Conservation (phyloP, 129 eudicot species). For the Mikania micrantha region DNA sequence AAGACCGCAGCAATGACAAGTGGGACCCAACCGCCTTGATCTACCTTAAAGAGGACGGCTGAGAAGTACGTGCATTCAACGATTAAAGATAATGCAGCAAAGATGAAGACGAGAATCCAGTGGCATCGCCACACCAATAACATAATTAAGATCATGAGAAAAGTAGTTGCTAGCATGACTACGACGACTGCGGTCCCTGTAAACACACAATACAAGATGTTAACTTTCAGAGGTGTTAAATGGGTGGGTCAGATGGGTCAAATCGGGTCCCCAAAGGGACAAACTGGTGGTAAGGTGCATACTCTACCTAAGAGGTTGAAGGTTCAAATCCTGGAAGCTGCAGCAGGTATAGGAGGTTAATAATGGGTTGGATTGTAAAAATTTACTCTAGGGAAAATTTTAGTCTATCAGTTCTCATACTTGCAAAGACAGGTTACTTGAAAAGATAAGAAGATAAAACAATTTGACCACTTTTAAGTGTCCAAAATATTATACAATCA, state of each 20-base stretch:
- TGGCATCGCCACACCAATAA: conserved; percentile 91
- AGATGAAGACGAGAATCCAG: conserved; percentile 72
- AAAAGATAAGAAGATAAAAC: too few species aligned
- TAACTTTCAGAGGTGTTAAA: not conserved
- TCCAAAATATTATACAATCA: too few species aligned
- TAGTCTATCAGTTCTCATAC: too few species aligned
- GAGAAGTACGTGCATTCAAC: conserved; percentile 84
- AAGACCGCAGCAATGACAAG: conserved; percentile 80
- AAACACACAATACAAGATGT: not conserved
- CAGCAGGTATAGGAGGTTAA: too few species aligned
- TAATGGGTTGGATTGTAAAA: not conserved
- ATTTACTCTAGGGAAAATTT: too few species aligned
- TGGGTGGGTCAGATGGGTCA: not conserved
- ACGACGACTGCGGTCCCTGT: conserved; percentile 91
- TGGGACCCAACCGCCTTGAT: conserved; percentile 98
- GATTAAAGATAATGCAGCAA: conserved; percentile 53
- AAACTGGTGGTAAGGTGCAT: too few species aligned
- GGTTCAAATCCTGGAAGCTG: too few species aligned
- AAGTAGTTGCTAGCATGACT: conserved; percentile 88
- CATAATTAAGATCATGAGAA: conserved; percentile 75
- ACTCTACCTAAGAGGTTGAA: too few species aligned
- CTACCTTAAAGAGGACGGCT: conserved; percentile 69
- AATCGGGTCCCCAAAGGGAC: too few species aligned
- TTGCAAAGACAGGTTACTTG: too few species aligned
- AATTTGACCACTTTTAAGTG: too few species aligned